Base-by-base conservation (phyloP, 1,139 yeast genomes). In the Kluyveromyces marxianus region DNA sequence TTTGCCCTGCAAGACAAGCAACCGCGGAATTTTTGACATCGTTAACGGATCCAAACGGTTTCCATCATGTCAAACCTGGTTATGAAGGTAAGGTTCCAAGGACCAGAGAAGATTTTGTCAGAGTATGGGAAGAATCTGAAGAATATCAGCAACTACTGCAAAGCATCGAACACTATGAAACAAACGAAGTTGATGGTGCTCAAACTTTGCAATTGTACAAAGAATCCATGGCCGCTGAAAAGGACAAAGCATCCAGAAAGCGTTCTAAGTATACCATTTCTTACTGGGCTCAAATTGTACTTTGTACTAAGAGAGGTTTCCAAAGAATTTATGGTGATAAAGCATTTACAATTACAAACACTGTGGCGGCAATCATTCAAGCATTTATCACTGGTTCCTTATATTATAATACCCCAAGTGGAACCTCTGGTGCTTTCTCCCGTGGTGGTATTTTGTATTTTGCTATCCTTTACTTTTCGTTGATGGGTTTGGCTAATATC, bases 71-170 rank as follows among this genome's bases (percentile, higher is more conserved):
- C 29, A 36, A 33, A 8, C 60, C 67, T 4, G 84, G 84, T 2
- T 75, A 52, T 53, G 94, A 84, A 59, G 55, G 69, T 46, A 70
- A 66, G 48, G 89, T 81, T 29, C 95, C 95, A 33, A 69, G 75
- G 50, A 79, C 86, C 3, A 76, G 90, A 1, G 72, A 69, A 41
- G 94, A 86, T 57, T 85, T 85, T 57, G 83, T 79, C 52, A 65
- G 65, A 2, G 72, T 72, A 57, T 86, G 94, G 94, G 68, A 68
- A 49, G 65, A 69, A n/a, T 81, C 90, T 2, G 69, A 71, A 1
- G 77, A 79, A 45, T 78, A 71, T 56, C 53, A 62, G 7, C 59
- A 60, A 57, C 41, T 53, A 67, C 72, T 36, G 32, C 66, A 65
- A 25, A 80, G 78, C 38, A 78, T 79, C 54, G 71, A 68, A 44